Conservation (phyloP, 2,329 filamentous ascomycete species). For the Saccharata proteae region DNA sequence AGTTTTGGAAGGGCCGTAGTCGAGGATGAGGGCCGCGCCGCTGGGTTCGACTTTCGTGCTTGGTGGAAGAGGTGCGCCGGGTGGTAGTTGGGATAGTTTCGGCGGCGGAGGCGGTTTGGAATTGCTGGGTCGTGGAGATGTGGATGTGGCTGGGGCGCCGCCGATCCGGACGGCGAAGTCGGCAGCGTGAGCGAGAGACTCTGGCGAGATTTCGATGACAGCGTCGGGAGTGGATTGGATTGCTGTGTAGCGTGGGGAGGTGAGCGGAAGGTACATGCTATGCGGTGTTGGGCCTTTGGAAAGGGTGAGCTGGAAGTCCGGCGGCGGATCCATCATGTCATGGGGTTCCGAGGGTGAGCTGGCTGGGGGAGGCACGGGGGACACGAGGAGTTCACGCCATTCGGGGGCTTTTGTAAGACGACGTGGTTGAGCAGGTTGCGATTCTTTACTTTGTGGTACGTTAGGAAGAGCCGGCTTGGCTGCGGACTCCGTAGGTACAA, state of each 20-base stretch:
- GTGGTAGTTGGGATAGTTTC: slow-evolving; percentile 7
- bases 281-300: slow-evolving; percentile 67
- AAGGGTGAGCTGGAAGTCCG: slow-evolving; percentile 80
- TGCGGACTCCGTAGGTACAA: slow-evolving; percentile 31
- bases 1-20: slow-evolving; percentile 72
- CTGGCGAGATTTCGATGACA: slow-evolving; percentile 81
- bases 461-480: slow-evolving; percentile 24
- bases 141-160: slow-evolving; percentile 34
- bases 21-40: slow-evolving; percentile 86
- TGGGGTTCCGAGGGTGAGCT: slow-evolving; percentile 41
- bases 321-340: slow-evolving; percentile 23
- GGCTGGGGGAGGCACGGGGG: slow-evolving; percentile 28
- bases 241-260: slow-evolving; percentile 64
- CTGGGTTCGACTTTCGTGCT: slow-evolving; percentile 53
- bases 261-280: slow-evolving; percentile 71
- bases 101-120: slow-evolving; percentile 10
- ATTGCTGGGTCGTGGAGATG: slow-evolving; percentile 13
- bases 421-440: slow-evolving; percentile 2
- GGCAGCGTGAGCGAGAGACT: slow-evolving; percentile 65
- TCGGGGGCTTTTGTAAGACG: slow-evolving; percentile 22
- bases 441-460: slow-evolving; percentile 27
- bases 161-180: slow-evolving; percentile 82
- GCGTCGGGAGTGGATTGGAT: slow-evolving; percentile 57
- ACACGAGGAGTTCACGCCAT: slow-evolving; percentile 32
- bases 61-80: slow-evolving; percentile 15